A percentile compares a stretch with the other conserved stretches of the same genome.
Conservation (phyloP, 495 filamentous ascomycete genomes). For the Tuber microsphaerosporum region DNA sequence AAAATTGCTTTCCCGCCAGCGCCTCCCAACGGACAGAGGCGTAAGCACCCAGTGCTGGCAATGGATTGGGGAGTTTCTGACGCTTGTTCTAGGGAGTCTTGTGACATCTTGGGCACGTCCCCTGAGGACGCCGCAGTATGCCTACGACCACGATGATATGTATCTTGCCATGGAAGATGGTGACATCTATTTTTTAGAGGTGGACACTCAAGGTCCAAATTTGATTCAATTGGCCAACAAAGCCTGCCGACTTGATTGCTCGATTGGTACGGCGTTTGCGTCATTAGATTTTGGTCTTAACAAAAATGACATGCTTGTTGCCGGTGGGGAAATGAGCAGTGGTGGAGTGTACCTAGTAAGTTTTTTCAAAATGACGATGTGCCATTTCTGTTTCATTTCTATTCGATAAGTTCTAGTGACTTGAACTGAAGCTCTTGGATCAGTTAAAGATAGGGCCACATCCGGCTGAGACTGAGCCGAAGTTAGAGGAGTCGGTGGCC, state of each 20-base stretch:
- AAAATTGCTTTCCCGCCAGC: slow-evolving; percentile 37
- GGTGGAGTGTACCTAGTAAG: slow-evolving; percentile 69
- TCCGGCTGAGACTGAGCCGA: slow-evolving; percentile 43
- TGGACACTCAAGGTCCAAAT: slow-evolving; percentile 49
- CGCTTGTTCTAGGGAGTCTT: slow-evolving; percentile 30
- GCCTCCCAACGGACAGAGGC: slow-evolving; percentile 27
- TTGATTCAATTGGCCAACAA: slow-evolving; percentile 49
- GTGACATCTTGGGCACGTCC: slow-evolving; percentile 66
- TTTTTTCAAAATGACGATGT: slow-evolving; percentile 29
- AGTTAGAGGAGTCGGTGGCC: slow-evolving; percentile 54
- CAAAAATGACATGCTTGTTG: slow-evolving; percentile 67
- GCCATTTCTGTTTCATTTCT: slow-evolving; percentile 11
- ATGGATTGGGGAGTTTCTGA: slow-evolving; percentile 18
- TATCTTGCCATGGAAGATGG: slow-evolving; percentile 78
- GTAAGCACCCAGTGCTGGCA: slow-evolving; percentile 19
- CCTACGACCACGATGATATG: slow-evolving; percentile 59
- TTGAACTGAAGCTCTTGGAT: slow-evolving; percentile 37
- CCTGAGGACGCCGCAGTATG: slow-evolving; percentile 54
- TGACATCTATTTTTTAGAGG: slow-evolving; percentile 59
- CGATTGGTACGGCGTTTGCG: slow-evolving; percentile 62
- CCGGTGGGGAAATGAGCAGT: slow-evolving; percentile 72
- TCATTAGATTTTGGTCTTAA: slow-evolving; percentile 47
- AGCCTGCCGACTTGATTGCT: slow-evolving; percentile 56
- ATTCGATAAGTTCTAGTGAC: slow-evolving; percentile 16
- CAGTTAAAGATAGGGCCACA: slow-evolving; percentile 41